Base-by-base conservation (phyloP, 1,139 yeast genomes). In the Protomyces inundatus region DNA sequence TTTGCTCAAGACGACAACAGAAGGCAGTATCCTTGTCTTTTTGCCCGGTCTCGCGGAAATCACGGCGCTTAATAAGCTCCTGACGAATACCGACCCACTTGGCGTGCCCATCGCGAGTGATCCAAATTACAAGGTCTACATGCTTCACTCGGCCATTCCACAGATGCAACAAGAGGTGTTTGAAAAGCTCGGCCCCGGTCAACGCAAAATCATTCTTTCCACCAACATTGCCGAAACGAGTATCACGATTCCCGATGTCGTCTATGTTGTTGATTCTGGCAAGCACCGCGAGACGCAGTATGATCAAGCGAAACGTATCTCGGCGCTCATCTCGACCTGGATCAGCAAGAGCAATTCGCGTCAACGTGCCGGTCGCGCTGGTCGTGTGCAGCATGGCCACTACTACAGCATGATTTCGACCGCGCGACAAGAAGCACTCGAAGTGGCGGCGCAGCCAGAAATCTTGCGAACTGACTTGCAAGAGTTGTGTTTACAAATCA, bases 311-410 rank as follows among this genome's bases (percentile, higher is more conserved):
- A 78, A 83, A 34, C 84, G 85, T 67, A 79, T 88, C 1, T 85
- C 91, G 0, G 83, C 81, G 66, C 77, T 88, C 61, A 75, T 84
- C 10, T 93, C 88, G 71, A 79, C 80, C 10, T 88, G 93, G 86
- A 86, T 88, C 61, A 87, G 95, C 0, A 80, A 81, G 68, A 93
- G 95, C 0, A 95, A 88, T 74, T 81, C 84, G 32, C 80, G 82
- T 55, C 96, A 88, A 73, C 82, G 96, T 76, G 78, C 91, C 71
- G 96, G 96, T 73, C 86, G 96, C 80, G 88, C 95, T 16, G 96
- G 96, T 68, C 88, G 96, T 81, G 86, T 88, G 34, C 82, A 84
- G 46, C 79, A 78, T 42, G 96, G 96, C 69, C 76, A 77, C 30
- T 88, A 95, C 66, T 88, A 82, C 74, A 88, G 85, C 69, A 71